phyloP scores from a whole-genome alignment of 306 rosid species.

The Malus fusca region DNA sequence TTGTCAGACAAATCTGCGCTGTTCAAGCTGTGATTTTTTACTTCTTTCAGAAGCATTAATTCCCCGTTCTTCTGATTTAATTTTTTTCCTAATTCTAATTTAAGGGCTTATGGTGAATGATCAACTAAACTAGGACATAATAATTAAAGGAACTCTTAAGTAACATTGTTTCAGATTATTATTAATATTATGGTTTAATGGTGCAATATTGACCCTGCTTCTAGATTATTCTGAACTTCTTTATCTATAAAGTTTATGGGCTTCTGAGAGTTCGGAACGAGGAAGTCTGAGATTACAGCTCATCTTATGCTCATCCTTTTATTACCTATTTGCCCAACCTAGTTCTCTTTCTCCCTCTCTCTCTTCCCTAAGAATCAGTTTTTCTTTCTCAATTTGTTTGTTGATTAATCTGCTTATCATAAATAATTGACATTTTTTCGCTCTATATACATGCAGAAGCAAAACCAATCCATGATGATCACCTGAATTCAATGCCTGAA shows the following conservation, averaged over 20 bases:
- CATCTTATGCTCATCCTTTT: not conserved
- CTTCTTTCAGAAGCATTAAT: too few species aligned
- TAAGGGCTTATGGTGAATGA: too few species aligned
- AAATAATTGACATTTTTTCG: not conserved
- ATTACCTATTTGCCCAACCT: not conserved
- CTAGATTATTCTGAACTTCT: not conserved
- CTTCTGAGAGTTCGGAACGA: not conserved
- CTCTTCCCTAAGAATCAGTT: not conserved
- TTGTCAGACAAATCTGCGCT: not conserved
- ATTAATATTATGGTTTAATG: not conserved
- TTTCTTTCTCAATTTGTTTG: not conserved
- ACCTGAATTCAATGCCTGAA: slow-evolving; percentile 35
- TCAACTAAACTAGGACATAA: too few species aligned
- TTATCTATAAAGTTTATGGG: not conserved
- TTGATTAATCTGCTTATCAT: not conserved
- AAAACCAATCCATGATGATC: slow-evolving; percentile 41
- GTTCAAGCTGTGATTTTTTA: too few species aligned
- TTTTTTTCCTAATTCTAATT: too few species aligned
- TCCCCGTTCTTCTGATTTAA: not conserved
- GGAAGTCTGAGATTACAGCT: not conserved
- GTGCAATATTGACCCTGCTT: not conserved
- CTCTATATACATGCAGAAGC: slow-evolving; percentile 24
- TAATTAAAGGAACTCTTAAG: too few species aligned
- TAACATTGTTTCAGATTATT: too few species aligned
- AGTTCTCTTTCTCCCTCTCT: not conserved